Conservation (phyloP, 768 basidiomycete genomes). For the Lactifluus piperatus region DNA sequence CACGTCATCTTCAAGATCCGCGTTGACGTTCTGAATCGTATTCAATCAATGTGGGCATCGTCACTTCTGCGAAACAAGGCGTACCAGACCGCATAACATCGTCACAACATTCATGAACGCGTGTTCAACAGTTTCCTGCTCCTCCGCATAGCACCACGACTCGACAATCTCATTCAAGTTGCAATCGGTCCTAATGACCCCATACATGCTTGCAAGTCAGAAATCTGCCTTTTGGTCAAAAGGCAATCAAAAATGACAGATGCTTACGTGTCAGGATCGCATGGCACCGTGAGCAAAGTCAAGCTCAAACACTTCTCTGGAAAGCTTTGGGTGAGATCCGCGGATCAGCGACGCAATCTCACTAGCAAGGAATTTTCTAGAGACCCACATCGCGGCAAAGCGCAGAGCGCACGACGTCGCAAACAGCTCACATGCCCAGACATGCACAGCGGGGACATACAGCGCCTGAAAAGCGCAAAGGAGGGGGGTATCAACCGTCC, state of each 20-base stretch:
- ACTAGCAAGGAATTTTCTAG: neutral
- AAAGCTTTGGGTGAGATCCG: slow-evolving; percentile 7
- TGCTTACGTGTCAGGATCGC: slow-evolving; percentile 10
- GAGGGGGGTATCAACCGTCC: neutral
- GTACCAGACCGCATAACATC: slow-evolving; percentile 20
- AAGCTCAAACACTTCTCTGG: slow-evolving; percentile 21
- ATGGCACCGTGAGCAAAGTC: slow-evolving; percentile 15
- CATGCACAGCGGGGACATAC: slow-evolving; percentile 23
- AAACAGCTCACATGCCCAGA: slow-evolving; percentile 24
- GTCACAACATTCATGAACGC: slow-evolving; percentile 21
- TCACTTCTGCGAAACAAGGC: neutral
- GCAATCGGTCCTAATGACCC: slow-evolving; percentile 2
- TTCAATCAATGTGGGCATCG: neutral
- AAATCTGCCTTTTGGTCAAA: neutral
- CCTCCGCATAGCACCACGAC: slow-evolving; percentile 23
- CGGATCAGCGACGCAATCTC: neutral
- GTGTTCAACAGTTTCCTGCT: slow-evolving; percentile 22
- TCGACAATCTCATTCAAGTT: slow-evolving; percentile 21
- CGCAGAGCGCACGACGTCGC: slow-evolving; percentile 23
- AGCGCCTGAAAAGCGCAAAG: slow-evolving; percentile 7
- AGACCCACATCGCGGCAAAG: slow-evolving; percentile 20
- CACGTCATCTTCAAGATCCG: slow-evolving; percentile 18
- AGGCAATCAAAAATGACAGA: neutral
- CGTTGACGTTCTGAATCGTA: slow-evolving; percentile 10
- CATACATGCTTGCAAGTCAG: neutral